Base-by-base conservation (phyloP, 2,329 filamentous ascomycete species). In the Aspergillus caelatus region DNA sequence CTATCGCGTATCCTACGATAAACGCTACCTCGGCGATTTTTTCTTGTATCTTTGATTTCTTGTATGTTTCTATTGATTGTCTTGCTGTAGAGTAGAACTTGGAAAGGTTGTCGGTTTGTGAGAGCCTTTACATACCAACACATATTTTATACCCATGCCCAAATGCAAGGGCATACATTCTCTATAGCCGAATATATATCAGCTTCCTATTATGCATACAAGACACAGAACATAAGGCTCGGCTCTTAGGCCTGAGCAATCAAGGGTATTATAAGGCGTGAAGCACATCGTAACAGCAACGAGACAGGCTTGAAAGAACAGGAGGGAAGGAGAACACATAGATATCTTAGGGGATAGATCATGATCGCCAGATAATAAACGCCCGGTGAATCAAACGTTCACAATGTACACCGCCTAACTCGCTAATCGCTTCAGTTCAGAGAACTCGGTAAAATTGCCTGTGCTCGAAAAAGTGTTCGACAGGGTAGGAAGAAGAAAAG, bases 401-500 rank as follows among this genome's bases (percentile, higher is more conserved):
- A 45, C 46, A 67, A 58, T 60, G 58, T 61, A 57, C 62, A 60
- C 63, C 63, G 61, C 36, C 58, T 61, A 61, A 62, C 61, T 65
- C 69, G 71, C 72, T 73, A 65, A 72, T 70, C 64, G 65, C 67
- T 70, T 70, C 68, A 55, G 65, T 66, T 67, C 43, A 59, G 56
- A 41, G 34, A 55, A 58, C 53, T 19, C 41, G 36, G 28, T 46
- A 23, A 34, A 30, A 32, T 16, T 26, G 48, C 8, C n/a, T n/a
- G 26, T 52, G 48, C 9, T n/a, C n/a, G 16, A 41, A 19, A 36
- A 41, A 41, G 39, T 41, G 39, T n/a, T 19, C 16, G 19, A 34
- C 48, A 52, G 4, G 16, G 10, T 21, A 12, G 28, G n/a, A 7
- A 34, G 48, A 52, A 30, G 8, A 64, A 64, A 62, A 34, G 57